phyloP scores from a whole-genome alignment of 2,329 filamentous ascomycete species.

The Aurifilum marmelostoma region DNA sequence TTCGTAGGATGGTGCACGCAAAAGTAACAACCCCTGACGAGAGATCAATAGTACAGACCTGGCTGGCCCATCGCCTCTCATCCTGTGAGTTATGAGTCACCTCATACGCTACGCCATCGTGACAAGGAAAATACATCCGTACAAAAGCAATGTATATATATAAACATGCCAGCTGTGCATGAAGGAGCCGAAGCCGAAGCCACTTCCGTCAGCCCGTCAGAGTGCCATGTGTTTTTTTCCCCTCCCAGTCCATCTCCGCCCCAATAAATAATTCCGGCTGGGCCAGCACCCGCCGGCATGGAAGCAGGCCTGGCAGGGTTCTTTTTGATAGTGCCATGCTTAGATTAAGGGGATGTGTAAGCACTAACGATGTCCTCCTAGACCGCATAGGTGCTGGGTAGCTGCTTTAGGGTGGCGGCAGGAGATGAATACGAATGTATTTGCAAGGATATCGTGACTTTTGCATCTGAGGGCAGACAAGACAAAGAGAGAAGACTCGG shows the following conservation, averaged over 20 bases:
- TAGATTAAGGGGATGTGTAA: not conserved
- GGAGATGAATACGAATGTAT: not conserved
- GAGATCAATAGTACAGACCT: not conserved
- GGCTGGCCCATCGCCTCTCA: not conserved
- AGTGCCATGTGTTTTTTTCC: not conserved
- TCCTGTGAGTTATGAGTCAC: not conserved
- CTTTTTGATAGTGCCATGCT: not conserved
- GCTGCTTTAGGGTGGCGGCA: not conserved
- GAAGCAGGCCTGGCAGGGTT: not conserved
- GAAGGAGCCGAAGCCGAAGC: not conserved
- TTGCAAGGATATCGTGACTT: not conserved
- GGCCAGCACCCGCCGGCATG: not conserved
- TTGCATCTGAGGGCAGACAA: not conserved
- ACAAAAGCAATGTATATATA: too few species aligned
- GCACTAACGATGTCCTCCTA: not conserved
- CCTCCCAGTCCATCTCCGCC: not conserved
- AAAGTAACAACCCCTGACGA: not conserved
- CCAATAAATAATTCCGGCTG: not conserved
- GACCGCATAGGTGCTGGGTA: not conserved
- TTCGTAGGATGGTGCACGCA: not conserved
- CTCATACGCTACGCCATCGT: too few species aligned
- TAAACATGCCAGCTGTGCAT: not conserved
- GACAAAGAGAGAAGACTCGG: not conserved
- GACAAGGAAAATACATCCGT: too few species aligned
- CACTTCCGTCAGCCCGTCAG: not conserved